Evolutionary conservation across 2,329 filamentous ascomycete species (phyloP), one percentile per base, ranked within the genome.

Genomic region (Ophiostoma tasmaniense): DNA sequence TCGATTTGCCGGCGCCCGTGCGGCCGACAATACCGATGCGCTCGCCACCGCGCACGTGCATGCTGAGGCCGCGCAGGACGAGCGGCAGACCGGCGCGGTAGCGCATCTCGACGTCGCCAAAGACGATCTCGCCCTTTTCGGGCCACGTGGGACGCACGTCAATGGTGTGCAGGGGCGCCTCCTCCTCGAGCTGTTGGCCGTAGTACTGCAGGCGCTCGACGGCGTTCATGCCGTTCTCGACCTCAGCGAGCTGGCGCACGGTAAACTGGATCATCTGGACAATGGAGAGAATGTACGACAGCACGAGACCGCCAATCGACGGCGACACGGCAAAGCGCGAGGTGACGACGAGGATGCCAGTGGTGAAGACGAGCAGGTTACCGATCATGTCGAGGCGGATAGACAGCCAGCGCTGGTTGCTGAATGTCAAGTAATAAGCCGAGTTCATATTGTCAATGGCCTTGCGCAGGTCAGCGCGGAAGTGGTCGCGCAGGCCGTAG

Each of bases 161-260:
- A 66, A 89, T 77, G 59, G 91, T 89, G 74, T 93, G 90, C 1
- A 93, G 82, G 0, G 93, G 92, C 0, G 94, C 92, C 78, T 98
- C 95, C 76, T 97, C 90, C 72, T 96, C 93, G 4, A 99, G 85
- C 73, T 91, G 80, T 0, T 87, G 92, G 68, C 92, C 93, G 77
- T 98, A 98, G 80, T 96, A 92, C 76, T 93, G 88, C 42, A 98
- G 83, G 66, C 95, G 89, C 79, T 98, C 94, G 0, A 96, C 95
- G 0, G 93, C 89, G 77, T 97, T 98, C 94, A 98, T 98, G 76
- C 93, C 92, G 79, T 97, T 98, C 78, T 98, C 94, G 10, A 98
- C 92, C 78, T 97, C 94, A 33, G 94, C 94, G 8, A 97, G 84
- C 79, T 98, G 94, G 22, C 95, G 87, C 22, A 98, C 92, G 0